Evolutionary conservation across 495 filamentous ascomycete genomes (phyloP).

Genomic region (Penicillium alfredii): DNA sequence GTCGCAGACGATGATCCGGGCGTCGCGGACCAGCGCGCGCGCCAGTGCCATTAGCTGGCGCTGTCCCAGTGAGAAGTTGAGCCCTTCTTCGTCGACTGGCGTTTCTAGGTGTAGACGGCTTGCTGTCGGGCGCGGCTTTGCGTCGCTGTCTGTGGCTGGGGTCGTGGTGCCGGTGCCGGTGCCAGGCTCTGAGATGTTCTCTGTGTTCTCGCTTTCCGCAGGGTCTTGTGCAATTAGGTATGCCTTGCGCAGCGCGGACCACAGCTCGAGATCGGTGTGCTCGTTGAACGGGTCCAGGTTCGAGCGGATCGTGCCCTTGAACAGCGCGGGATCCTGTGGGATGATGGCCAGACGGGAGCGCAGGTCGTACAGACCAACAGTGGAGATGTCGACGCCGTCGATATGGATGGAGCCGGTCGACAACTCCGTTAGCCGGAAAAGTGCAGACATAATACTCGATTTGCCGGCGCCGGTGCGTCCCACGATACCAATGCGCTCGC

Average conservation of each 20-base stretch:
- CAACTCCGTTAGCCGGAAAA: slow-evolving; percentile 87
- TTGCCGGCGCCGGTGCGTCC: slow-evolving; percentile 94
- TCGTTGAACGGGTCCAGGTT: slow-evolving; percentile 93
- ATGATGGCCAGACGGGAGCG: slow-evolving; percentile 89
- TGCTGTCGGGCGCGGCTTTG: slow-evolving; percentile 8
- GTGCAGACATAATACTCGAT: slow-evolving; percentile 85
- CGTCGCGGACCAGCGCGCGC: slow-evolving; percentile 76
- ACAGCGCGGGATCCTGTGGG: slow-evolving; percentile 92
- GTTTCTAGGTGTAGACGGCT: slow-evolving; percentile 74
- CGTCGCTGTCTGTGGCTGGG: slow-evolving; percentile 7
- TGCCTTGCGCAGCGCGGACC: slow-evolving; percentile 76
- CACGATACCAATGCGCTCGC: slow-evolving; percentile 89
- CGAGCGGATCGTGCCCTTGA: slow-evolving; percentile 81
- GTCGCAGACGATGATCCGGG: slow-evolving; percentile 92
- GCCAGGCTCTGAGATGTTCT: slow-evolving; percentile 20
- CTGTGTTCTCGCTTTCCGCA: slow-evolving; percentile 13
- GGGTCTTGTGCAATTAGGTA: slow-evolving; percentile 59
- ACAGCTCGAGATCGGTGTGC: slow-evolving; percentile 80
- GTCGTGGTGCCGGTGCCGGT: slow-evolving; percentile 13
- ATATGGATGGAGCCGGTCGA: slow-evolving; percentile 79
- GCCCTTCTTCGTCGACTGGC: slow-evolving; percentile 83
- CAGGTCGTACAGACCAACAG: slow-evolving; percentile 77
- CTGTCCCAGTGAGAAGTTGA: slow-evolving; percentile 96
- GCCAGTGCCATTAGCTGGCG: slow-evolving; percentile 93
- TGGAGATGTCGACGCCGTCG: slow-evolving; percentile 84